Evolutionary conservation across 306 rosid species (phyloP), one percentile per base, ranked within the genome.

Genomic region (Dalbergia cultrata): DNA sequence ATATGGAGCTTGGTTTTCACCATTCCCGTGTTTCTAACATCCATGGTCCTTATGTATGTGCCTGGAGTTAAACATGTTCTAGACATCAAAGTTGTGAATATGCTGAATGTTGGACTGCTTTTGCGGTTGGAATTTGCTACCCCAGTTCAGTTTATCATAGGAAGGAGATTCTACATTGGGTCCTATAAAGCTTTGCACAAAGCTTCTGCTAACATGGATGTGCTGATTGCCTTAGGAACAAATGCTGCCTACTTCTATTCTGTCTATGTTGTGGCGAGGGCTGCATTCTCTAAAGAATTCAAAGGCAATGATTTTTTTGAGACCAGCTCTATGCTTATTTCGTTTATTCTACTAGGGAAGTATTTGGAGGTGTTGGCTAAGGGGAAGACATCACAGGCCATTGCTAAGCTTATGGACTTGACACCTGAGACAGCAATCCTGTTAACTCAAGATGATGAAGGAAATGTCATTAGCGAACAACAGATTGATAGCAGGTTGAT

Each of bases 221-320:
- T 94, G 14, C 79, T 94, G 85, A 89, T 94, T 68, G 92, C 91
- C 1, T 78, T 94, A 49, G 98, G 97, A 74, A 94, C 98, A 79
- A 94, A 94, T 76, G 92, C 97, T 47, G 98, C 98, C 47, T 94
- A 94, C 41, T 94, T 94, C 71, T 94, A 92, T 44, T 94, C 98
- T 9, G 91, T 94, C 8, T 94, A 94, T 80, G 85, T 86, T 21
- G 77, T 89, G 14, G 70, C 80, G 33, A 94, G 97, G 79, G 83
- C 97, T 35, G 86, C 89, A n/a, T 78, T 72, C 18, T 89, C 90
- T 13, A 72, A 74, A 22, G 70, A 82, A 70, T 94, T 94, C 71
- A 37, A 76, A 49, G 98, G 98, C 3, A 85, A 73, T 0, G 98
- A 94, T 88, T 92, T 94, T 78, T 94, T 94, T 53, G 98, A 94